phyloP scores from a whole-genome alignment of 352 stramenopile genomes.

The Lagenidium giganteum region DNA sequence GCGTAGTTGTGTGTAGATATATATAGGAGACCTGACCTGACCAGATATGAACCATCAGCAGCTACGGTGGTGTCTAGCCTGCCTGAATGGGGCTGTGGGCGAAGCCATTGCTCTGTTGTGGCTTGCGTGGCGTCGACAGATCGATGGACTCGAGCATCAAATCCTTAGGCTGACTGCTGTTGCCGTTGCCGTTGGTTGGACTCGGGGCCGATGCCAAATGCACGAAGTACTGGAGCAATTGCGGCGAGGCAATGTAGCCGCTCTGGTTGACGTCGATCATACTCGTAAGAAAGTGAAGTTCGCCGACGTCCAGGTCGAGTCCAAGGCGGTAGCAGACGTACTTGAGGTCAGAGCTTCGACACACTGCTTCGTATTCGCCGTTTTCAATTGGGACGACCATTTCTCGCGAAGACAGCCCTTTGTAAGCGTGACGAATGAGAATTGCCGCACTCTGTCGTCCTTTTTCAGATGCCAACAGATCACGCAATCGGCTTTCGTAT shows the following conservation, averaged over 20 bases:
- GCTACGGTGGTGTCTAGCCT: no score
- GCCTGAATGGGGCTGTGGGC: no score
- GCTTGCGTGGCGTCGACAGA: slow-evolving; percentile 13
- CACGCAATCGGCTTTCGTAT: slow-evolving; percentile 44
- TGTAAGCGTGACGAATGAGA: slow-evolving; percentile 69
- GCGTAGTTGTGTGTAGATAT: no score
- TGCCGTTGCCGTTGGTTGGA: background rate
- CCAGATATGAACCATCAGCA: no score
- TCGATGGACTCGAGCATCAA: no score
- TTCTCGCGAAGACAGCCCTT: slow-evolving; percentile 52
- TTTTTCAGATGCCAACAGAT: slow-evolving; percentile 44
- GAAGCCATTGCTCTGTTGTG: slow-evolving; percentile 6
- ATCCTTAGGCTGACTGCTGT: no score
- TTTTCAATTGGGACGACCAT: slow-evolving; percentile 67
- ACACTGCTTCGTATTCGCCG: slow-evolving; percentile 64
- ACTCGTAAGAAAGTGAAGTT: slow-evolving; percentile 48
- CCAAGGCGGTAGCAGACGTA: slow-evolving; percentile 68
- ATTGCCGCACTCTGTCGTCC: slow-evolving; percentile 58
- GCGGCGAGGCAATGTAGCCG: slow-evolving; percentile 58
- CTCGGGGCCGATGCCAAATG: slow-evolving; percentile 28
- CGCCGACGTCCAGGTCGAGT: slow-evolving; percentile 55
- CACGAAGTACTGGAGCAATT: slow-evolving; percentile 54
- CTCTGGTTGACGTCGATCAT: slow-evolving; percentile 39
- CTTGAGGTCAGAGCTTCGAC: slow-evolving; percentile 55
- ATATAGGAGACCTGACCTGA: no score